Evolutionary conservation across 2,329 filamentous ascomycete species (phyloP).

Genomic region (Fusarium veterinarium): DNA sequence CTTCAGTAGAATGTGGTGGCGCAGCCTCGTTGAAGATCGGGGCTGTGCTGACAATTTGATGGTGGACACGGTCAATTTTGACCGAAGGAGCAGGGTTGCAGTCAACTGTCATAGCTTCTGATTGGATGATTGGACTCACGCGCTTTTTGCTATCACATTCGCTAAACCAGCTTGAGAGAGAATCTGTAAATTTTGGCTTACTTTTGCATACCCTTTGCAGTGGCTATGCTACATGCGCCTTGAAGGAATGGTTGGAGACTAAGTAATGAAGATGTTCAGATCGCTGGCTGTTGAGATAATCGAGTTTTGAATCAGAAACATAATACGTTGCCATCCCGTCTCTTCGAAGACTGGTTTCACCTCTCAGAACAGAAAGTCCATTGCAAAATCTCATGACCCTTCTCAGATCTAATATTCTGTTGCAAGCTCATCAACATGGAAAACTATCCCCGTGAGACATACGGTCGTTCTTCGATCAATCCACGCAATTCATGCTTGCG

Average conservation of each 20-base stretch:
- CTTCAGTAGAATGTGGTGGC: neutral
- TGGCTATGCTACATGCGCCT: neutral
- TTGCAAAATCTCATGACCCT: neutral
- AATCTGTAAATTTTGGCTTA: rapidly evolving
- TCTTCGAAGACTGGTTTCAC: too few relatives aligned
- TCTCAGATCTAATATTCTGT: rapidly evolving
- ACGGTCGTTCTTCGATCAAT: too few relatives aligned
- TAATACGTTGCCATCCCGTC: neutral
- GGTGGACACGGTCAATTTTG: neutral
- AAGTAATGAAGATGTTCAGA: neutral
- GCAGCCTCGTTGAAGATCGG: neutral
- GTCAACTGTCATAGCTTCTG: rapidly evolving
- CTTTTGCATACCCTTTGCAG: neutral
- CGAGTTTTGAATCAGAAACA: rapidly evolving
- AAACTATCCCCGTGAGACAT: rapidly evolving
- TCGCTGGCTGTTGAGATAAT: neutral
- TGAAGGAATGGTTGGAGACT: neutral
- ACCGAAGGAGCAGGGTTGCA: neutral
- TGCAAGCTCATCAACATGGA: neutral
- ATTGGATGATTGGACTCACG: neutral
- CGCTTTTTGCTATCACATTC: neutral
- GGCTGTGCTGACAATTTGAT: neutral
- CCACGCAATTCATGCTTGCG: too few relatives aligned
- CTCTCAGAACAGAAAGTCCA: too few relatives aligned
- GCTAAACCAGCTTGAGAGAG: neutral